phyloP scores from a whole-genome alignment of 306 rosid species.

The Argentina anserina region DNA sequence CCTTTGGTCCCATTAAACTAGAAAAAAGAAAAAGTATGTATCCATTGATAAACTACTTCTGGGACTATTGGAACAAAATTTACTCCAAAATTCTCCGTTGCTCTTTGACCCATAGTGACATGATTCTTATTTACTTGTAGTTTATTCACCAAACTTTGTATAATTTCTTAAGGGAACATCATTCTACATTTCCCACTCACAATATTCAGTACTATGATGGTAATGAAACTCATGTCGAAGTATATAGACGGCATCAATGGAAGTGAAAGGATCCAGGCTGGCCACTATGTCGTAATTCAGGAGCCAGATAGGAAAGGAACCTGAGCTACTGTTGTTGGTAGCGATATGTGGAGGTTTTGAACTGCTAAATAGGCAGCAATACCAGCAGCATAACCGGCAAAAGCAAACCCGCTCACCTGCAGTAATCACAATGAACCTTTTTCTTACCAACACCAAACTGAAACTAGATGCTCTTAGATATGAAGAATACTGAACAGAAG shows the following conservation, averaged over 20 bases:
- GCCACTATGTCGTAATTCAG: slow-evolving; percentile 12
- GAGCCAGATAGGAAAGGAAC: slow-evolving; percentile 68
- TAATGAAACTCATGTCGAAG: background rate
- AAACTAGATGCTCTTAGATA: slow-evolving; percentile 6
- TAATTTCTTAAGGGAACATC: slow-evolving; percentile 5
- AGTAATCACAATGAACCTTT: slow-evolving; percentile 2
- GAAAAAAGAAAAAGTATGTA: background rate
- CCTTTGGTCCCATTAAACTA: too few relatives aligned
- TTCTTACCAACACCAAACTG: slow-evolving; percentile 10
- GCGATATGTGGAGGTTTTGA: slow-evolving; percentile 54
- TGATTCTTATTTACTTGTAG: background rate
- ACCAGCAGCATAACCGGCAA: slow-evolving; percentile 92
- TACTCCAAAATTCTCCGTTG: background rate
- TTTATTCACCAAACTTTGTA: slow-evolving; percentile 5
- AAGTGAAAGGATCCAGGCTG: slow-evolving; percentile 16
- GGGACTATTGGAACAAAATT: slow-evolving; percentile 4
- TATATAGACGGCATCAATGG: slow-evolving; percentile 3
- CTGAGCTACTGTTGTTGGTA: slow-evolving; percentile 69
- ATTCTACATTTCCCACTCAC: background rate
- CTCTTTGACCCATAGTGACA: background rate
- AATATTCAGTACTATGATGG: background rate
- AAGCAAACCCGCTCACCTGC: slow-evolving; percentile 94
- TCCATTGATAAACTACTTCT: background rate
- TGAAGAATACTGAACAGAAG: background rate
- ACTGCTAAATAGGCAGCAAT: slow-evolving; percentile 68